Evolutionary conservation across 495 filamentous ascomycete genomes (phyloP), one percentile per base, ranked within the genome.

Genomic region (Daldinia grandis): DNA sequence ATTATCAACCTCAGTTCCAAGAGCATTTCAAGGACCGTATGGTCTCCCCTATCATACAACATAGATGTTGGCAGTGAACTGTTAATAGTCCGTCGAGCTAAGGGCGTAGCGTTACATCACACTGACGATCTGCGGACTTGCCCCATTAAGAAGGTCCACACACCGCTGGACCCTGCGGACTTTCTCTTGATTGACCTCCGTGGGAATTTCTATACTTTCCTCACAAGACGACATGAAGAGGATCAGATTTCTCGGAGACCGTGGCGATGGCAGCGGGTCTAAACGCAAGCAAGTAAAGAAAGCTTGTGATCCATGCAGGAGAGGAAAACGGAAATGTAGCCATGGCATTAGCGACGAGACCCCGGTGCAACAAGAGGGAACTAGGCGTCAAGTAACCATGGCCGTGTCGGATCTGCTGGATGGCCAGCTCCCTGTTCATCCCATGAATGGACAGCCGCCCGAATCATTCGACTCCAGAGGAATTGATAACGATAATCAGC

Each of bases 291-390:
- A 76, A 60, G 62, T 66, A 21, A 49, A 33, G 12, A 56, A 64
- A 54, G 76, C 76, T 9, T 78, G 76, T 30, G 65, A 72, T 28
- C 31, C 59, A 7, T 78, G 76, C 58, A 68, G 74, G 40, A 73
- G 54, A 19, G 60, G 69, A 25, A 76, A 78, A 64, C 68, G 68
- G 15, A 64, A 50, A 56, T 64, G 69, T 37, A 19, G 24, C 33
- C 63, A 72, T 55, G 33, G 25, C 31, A 33, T 17, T 17, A 7
- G 33, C 12, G 31, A 27, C 9, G 59, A 47, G 4, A n/a, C 28
- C 24, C 17, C 47, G 35, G 19, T 27, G 27, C 60, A 28, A 19
- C 17, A 31, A 54, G 37, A 38, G 15, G 30, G 47, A 49, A 33
- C 19, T 27, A 21, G n/a, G 25, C 9, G 4, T 24, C n/a, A 62